Percentiles rank a stretch among this genome's conserved stretches.
phyloP scores from a whole-genome alignment of 306 rosid species.

The Prunus persica region Prunus_persica_NCBIv2 NC_034012.1:12044501-12045000 shows the following conservation, averaged over 20 bases:
- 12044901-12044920: background rate
- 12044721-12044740: background rate
- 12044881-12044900: background rate
- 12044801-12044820: background rate
- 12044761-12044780: background rate
- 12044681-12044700: background rate
- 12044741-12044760: background rate
- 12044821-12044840: background rate
- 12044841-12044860: background rate
- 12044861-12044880: background rate
- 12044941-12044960: background rate
- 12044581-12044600: no score
- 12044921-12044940: background rate
- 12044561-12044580: no score
- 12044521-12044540: no score
- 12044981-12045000: slow-evolving; percentile 31
- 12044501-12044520: no score
- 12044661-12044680: background rate
- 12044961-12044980: slow-evolving; percentile 33
- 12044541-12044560: no score
- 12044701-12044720: background rate
- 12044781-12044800: background rate
- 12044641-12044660: background rate
- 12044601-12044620: no score
- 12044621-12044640: background rate